Percentiles rank a stretch among this genome's conserved stretches.
Conservation (phyloP, 2,329 filamentous ascomycete genomes). For the Colletotrichum magnum region DNA sequence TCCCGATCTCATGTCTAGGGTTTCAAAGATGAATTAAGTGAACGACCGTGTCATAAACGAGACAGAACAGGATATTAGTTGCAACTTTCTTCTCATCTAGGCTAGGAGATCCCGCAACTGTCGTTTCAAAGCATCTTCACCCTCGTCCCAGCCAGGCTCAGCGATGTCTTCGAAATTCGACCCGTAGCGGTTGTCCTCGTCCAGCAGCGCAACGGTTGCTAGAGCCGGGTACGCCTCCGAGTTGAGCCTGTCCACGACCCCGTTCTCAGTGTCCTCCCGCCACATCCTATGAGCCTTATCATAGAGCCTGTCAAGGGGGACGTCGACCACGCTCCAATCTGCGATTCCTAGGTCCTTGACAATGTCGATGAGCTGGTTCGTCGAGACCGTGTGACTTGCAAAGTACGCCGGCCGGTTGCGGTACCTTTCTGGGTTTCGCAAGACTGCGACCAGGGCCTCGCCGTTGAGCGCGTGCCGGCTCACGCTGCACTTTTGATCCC, state of each 20-base stretch:
- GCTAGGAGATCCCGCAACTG: neutral
- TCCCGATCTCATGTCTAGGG: too few species aligned
- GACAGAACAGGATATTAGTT: too few species aligned
- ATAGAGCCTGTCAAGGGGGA: neutral
- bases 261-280: slow-evolving; percentile 23
- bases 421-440: slow-evolving; percentile 11
- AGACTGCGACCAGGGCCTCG: slow-evolving; percentile 35
- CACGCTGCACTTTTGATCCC: slow-evolving; percentile 27
- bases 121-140: neutral
- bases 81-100: neutral
- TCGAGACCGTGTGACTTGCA: slow-evolving; percentile 30
- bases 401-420: slow-evolving; percentile 23
- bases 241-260: slow-evolving; percentile 27
- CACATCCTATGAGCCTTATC: slow-evolving; percentile 19
- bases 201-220: slow-evolving; percentile 34
- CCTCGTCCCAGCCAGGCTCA: slow-evolving; percentile 34
- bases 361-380: slow-evolving; percentile 27
- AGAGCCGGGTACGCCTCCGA: slow-evolving; percentile 36
- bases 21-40: too few species aligned
- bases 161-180: slow-evolving; percentile 32
- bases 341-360: slow-evolving; percentile 1
- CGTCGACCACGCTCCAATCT: slow-evolving; percentile 1
- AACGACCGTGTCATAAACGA: too few species aligned
- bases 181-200: slow-evolving; percentile 39
- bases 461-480: slow-evolving; percentile 28